Conservation (phyloP, 345 rosid genomes). For the Moricandia arvensis region DNA sequence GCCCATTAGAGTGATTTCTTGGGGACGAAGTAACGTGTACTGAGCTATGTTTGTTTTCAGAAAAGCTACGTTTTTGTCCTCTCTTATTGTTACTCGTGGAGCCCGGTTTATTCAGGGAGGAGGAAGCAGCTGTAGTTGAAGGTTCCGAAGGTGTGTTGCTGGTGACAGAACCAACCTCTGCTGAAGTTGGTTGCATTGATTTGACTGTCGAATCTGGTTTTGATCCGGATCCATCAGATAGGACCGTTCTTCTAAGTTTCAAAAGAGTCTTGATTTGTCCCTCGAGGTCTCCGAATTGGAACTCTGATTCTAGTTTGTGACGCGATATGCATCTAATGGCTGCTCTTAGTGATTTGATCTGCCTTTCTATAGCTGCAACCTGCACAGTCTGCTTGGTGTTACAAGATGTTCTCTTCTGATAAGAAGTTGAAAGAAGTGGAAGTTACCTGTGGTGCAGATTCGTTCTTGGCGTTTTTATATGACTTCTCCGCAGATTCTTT, state of each 20-base stretch:
- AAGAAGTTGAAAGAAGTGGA: not conserved
- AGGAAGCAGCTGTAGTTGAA: not conserved
- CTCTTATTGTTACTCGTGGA: not conserved
- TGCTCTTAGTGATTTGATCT: slow-evolving; percentile 21
- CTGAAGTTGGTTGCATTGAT: not conserved
- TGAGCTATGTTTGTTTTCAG: not conserved
- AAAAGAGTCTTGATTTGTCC: slow-evolving; percentile 14
- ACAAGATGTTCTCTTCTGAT: not conserved
- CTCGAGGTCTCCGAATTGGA: slow-evolving; percentile 8
- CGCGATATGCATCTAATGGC: slow-evolving; percentile 22
- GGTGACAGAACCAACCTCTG: slow-evolving; percentile 13
- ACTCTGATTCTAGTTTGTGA: slow-evolving; percentile 35
- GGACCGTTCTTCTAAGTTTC: not conserved
- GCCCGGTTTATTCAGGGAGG: not conserved
- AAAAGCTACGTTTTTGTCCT: slow-evolving; percentile 16
- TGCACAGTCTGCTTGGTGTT: not conserved
- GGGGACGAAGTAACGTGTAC: not conserved
- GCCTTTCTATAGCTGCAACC: slow-evolving; percentile 35
- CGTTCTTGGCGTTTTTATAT: slow-evolving; percentile 14
- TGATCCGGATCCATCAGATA: not conserved
- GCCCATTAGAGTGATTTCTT: not conserved
- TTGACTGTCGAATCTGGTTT: not conserved
- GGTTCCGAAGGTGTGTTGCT: slow-evolving; percentile 6
- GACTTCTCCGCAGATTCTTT: slow-evolving; percentile 17
- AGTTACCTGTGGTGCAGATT: slow-evolving; percentile 16